Percentiles rank a stretch among this genome's conserved stretches.
These are phyloP conservation scores for Malus hybrid DNA, from an alignment of 331 rosid genomes.

Conservation along the genomic window DNA sequence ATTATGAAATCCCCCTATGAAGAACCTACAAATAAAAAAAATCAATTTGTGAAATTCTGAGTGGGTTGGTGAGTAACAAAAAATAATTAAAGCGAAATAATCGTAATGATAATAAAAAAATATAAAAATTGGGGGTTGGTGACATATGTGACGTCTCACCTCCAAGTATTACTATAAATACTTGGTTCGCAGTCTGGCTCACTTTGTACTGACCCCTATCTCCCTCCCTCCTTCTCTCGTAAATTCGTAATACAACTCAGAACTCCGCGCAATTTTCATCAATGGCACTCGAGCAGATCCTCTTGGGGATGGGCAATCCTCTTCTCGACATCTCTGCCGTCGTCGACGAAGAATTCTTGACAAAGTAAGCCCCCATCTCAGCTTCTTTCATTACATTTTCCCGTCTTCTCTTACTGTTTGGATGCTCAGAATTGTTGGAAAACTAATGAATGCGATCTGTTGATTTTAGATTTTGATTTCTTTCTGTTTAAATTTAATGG, in stretches of 20 bases:
- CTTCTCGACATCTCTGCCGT: conserved; percentile 85
- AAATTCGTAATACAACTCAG: neutral
- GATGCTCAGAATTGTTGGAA: neutral
- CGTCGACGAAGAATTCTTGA: conserved; percentile 58
- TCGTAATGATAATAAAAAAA: too few species aligned
- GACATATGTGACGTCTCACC: too few species aligned
- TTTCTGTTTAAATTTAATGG: neutral
- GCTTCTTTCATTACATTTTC: neutral
- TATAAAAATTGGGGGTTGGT: too few species aligned
- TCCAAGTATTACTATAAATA: too few species aligned
- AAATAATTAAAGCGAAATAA: too few species aligned
- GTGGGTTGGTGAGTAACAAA: too few species aligned
- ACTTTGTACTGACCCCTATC: neutral
- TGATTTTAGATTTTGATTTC: neutral
- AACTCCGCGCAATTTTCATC: neutral
- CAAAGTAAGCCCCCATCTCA: conserved; percentile 27
- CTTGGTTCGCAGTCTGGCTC: too few species aligned
- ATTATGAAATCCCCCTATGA: too few species aligned
- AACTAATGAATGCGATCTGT: neutral
- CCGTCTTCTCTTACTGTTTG: neutral
- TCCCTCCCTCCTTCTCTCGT: neutral
- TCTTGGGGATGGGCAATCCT: conserved; percentile 93
- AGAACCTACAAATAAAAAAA: too few species aligned
- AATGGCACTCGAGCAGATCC: conserved; percentile 66
- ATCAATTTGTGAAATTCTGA: too few species aligned